Conservation (phyloP, 2,329 filamentous ascomycete genomes). For the Xenosphaeropsis pyriputrescens region DNA sequence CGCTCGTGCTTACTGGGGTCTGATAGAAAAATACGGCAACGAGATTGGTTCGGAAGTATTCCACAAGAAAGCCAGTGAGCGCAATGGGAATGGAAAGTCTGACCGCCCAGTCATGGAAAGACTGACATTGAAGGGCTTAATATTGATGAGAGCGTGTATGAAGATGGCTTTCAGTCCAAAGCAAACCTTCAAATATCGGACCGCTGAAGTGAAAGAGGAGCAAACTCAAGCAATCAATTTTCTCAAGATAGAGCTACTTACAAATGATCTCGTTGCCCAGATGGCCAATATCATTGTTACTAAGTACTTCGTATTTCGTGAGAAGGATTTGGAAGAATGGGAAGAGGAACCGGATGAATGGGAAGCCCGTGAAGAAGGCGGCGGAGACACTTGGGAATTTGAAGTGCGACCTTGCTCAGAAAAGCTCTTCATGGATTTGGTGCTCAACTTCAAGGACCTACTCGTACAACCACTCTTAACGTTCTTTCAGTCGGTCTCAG, state of each 20-base stretch:
- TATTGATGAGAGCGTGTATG: constrained; percentile 69
- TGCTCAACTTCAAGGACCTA: constrained; percentile 75
- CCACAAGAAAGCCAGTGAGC: constrained; percentile 28
- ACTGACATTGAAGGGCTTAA: constrained; percentile 67
- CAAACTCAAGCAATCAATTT: constrained; percentile 53
- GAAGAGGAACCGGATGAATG: constrained; percentile 90
- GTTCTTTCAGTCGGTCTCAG: constrained; percentile 70
- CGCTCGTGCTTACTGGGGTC: constrained; percentile 70
- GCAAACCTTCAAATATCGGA: constrained; percentile 74
- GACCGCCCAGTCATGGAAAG: constrained; percentile 57
- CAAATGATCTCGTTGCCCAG: constrained; percentile 60
- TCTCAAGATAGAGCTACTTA: constrained; percentile 63
- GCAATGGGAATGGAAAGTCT: constrained; percentile 28
- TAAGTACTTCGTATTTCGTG: constrained; percentile 75
- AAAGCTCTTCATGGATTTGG: constrained; percentile 81
- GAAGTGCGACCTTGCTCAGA: constrained; percentile 86
- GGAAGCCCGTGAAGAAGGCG: constrained; percentile 79
- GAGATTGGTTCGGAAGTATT: constrained; percentile 40
- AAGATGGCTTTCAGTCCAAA: constrained; percentile 72
- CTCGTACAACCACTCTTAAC: constrained; percentile 65
- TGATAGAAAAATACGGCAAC: constrained; percentile 64
- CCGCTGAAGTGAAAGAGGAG: constrained; percentile 60
- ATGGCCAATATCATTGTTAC: constrained; percentile 78
- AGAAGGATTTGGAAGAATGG: constrained; percentile 80
- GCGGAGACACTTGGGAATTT: constrained; percentile 80